These are phyloP conservation scores for Podaxis sp. DNA, from an alignment of 768 basidiomycete species.

Conservation along the genomic window DNA sequence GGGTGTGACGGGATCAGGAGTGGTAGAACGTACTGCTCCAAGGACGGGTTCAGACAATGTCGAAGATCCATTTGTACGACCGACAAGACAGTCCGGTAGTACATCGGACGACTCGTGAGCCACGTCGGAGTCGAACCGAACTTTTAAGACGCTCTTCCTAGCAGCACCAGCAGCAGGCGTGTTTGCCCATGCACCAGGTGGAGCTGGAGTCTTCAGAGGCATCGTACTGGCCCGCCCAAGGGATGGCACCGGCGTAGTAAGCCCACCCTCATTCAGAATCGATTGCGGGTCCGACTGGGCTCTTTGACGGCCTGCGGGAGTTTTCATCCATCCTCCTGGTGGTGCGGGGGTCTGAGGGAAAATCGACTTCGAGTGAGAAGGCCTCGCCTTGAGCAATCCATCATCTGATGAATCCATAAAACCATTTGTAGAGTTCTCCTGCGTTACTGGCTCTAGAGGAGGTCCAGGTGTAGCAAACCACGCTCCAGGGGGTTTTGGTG, in stretches of 20 bases:
- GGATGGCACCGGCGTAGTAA: conserved; percentile 46
- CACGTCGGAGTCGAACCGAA: conserved; percentile 59
- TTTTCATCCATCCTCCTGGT: conserved; percentile 34
- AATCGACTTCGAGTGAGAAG: conserved; percentile 15
- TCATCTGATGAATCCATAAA: conserved; percentile 4
- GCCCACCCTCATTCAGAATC: conserved; percentile 25
- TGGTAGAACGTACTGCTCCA: conserved; percentile 7
- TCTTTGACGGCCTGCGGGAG: conserved; percentile 18
- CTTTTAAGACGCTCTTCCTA: conserved; percentile 60
- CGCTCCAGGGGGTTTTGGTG: conserved; percentile 42
- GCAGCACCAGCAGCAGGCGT: conserved; percentile 38
- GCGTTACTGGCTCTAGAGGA: conserved; percentile 5
- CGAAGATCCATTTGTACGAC: conserved; percentile 12
- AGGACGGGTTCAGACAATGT: conserved; percentile 15
- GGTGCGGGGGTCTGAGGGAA: conserved; percentile 25
- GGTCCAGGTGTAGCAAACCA: conserved; percentile 31
- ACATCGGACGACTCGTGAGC: conserved; percentile 16
- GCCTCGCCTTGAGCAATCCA: neutral
- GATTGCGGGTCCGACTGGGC: conserved; percentile 15
- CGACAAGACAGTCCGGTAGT: neutral
- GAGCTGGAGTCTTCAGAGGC: conserved; percentile 56
- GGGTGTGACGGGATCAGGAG: conserved; percentile 17
- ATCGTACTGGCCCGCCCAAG: conserved; percentile 44
- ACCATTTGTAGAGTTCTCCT: conserved; percentile 10
- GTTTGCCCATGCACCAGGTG: conserved; percentile 62